phyloP scores from a whole-genome alignment of 2,329 filamentous ascomycete genomes.

The Cladosporium sp. region DNA sequence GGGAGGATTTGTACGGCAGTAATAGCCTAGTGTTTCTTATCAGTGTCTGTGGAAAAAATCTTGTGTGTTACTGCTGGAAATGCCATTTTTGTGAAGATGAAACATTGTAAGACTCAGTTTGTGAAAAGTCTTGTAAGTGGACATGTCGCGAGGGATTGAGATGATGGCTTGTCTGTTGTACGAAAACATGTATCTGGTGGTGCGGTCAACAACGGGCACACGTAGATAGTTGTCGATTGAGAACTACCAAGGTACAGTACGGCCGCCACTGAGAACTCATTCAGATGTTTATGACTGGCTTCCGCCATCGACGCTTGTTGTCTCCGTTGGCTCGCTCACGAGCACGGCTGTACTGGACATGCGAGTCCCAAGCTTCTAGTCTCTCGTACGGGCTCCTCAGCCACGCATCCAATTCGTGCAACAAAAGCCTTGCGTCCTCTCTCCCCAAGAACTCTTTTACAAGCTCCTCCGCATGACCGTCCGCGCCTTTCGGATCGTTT shows the following conservation, averaged over 20 bases:
- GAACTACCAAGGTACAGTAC: too few relatives aligned
- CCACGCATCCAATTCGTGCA: slow-evolving; percentile 84
- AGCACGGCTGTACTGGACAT: slow-evolving; percentile 69
- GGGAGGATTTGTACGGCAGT: too few relatives aligned
- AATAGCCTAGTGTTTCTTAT: too few relatives aligned
- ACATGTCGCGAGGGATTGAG: too few relatives aligned
- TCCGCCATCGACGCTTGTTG: background rate
- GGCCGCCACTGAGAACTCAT: too few relatives aligned
- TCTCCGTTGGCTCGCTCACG: background rate
- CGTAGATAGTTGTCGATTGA: background rate
- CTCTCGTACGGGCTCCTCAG: slow-evolving; percentile 74
- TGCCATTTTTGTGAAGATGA: background rate
- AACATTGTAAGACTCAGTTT: background rate
- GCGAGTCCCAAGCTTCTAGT: slow-evolving; percentile 75
- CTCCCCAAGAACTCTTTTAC: slow-evolving; percentile 75
- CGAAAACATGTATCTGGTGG: background rate
- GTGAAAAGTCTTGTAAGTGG: background rate
- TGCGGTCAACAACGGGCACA: background rate
- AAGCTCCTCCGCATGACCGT: slow-evolving; percentile 76
- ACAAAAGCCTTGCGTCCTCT: slow-evolving; percentile 70
- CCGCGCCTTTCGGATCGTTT: slow-evolving; percentile 76
- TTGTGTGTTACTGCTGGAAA: too few relatives aligned
- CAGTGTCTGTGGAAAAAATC: too few relatives aligned
- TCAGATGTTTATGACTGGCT: too few relatives aligned
- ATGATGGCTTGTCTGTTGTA: too few relatives aligned